Evolutionary conservation across 139 green algal genomes (phyloP), one percentile per base, ranked within the genome.

Genomic region (Chara braunii): DNA sequence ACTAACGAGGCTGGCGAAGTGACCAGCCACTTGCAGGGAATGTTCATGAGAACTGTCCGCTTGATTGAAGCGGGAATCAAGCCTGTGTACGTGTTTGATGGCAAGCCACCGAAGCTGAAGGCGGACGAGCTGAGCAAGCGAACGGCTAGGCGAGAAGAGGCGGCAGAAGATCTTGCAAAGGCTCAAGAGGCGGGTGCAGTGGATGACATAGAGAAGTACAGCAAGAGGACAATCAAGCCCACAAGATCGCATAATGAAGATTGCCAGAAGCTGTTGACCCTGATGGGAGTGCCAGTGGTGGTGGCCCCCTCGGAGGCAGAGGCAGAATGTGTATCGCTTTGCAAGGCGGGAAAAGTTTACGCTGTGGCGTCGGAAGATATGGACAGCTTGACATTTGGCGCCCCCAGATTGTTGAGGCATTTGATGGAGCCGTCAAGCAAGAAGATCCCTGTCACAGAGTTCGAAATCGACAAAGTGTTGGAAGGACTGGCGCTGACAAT

Each of bases 21-120:
- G 14, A 99, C 94, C 11, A 87, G 73, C 36, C 87, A 94, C 54
- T 37, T 93, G 23, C 81, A 89, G 60, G 94, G 94, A 34, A 96
- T 99, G 90, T 95, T 99, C 54, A 95, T 87, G 68, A 77, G 93
- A 22, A 99, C 93, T 24, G 81, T 78, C 2, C 82, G 86, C 3
- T 94, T 99, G 89, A 70, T 99, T 18, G 90, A 99, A 58, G 87
- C 88, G 5, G 89, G 89, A 45, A 94, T 97, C 62, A 89, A 90
- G 56, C 92, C 92, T 8, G 84, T 97, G 60, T 97, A 94, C 76
- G 89, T 99, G 5, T 99, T 99, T 77, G 93, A 99, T 40, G 93
- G 93, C 51, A 94, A 95, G 72, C 84, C 93, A 2, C 93, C 93
- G 2, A 70, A 90, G 37, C 74, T 95, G 9, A 99, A 99, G 81